These are phyloP conservation scores for Cladophialophora psammophila DNA, from an alignment of 2,329 filamentous ascomycete genomes.

Conservation along the genomic window DNA sequence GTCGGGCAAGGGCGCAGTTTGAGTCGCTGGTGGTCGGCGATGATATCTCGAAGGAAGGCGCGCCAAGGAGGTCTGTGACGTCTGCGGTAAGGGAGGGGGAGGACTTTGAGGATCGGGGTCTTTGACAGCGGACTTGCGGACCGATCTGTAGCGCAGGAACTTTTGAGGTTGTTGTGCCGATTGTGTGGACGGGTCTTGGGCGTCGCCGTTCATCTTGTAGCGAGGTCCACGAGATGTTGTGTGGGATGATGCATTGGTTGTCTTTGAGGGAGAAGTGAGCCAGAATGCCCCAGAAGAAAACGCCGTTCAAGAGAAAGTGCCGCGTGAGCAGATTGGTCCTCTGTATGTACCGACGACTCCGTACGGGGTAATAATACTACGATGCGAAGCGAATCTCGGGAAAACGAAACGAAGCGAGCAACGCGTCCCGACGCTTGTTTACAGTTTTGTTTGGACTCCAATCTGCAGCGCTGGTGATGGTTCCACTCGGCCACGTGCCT, in stretches of 20 bases:
- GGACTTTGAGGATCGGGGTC: conserved; percentile 11
- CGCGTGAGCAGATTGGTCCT: conserved; percentile 17
- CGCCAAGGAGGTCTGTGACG: conserved; percentile 23
- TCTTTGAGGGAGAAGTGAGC: background rate
- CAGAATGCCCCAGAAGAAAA: background rate
- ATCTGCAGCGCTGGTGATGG: conserved; percentile 7
- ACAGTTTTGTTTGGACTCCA: background rate
- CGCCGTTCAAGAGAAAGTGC: background rate
- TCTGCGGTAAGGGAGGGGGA: conserved; percentile 24
- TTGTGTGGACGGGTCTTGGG: conserved; percentile 9
- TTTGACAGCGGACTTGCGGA: conserved; percentile 53
- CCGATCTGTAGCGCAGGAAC: conserved; percentile 66
- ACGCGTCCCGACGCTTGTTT: background rate
- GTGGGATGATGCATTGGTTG: background rate
- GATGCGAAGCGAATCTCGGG: too few relatives aligned
- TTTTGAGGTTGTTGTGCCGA: conserved; percentile 45
- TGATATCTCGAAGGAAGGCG: conserved; percentile 34
- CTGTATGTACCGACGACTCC: too few relatives aligned
- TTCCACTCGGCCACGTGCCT: too few relatives aligned
- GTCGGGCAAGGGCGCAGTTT: conserved; percentile 4
- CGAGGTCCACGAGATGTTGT: background rate
- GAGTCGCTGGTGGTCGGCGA: conserved; percentile 19
- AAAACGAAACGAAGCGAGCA: conserved; percentile 9
- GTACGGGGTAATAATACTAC: too few relatives aligned
- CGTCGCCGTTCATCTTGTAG: conserved; percentile 21